These are phyloP conservation scores for Geranium brycei DNA, from an alignment of 345 rosid genomes.

Conservation along the genomic window DNA sequence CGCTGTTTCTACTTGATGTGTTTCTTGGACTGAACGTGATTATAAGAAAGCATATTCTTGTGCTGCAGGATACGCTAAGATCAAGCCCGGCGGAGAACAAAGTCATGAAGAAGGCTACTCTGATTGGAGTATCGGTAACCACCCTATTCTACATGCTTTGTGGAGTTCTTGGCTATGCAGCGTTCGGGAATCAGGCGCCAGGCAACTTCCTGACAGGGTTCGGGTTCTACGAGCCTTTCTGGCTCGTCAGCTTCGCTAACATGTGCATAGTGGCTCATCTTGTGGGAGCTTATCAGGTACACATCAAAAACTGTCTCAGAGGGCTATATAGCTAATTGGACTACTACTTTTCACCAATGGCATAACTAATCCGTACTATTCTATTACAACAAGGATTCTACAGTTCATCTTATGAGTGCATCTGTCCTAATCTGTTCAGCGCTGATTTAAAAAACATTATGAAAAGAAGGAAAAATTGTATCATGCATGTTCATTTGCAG, in stretches of 20 bases:
- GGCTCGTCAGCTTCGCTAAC: slow-evolving; percentile 76
- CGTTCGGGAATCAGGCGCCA: slow-evolving; percentile 70
- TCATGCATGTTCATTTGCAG: too few relatives aligned
- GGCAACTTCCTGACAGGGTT: slow-evolving; percentile 88
- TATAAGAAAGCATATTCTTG: too few relatives aligned
- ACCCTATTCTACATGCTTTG: slow-evolving; percentile 65
- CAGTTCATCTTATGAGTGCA: too few relatives aligned
- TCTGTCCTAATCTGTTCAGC: too few relatives aligned
- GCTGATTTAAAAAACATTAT: too few relatives aligned
- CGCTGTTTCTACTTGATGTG: too few relatives aligned
- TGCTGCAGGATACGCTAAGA: slow-evolving; percentile 13
- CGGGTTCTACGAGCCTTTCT: slow-evolving; percentile 76
- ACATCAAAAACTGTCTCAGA: neutral
- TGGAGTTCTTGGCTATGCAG: slow-evolving; percentile 73
- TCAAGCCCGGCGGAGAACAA: slow-evolving; percentile 57
- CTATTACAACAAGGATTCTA: too few relatives aligned
- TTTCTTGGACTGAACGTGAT: too few relatives aligned
- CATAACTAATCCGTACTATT: too few relatives aligned
- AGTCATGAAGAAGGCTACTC: slow-evolving; percentile 53
- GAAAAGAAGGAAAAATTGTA: too few relatives aligned
- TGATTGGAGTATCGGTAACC: slow-evolving; percentile 42
- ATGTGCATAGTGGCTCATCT: slow-evolving; percentile 72
- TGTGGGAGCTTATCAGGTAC: slow-evolving; percentile 77
- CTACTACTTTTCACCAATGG: too few relatives aligned
- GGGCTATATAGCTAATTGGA: too few relatives aligned